Evolutionary conservation across 768 basidiomycete genomes (phyloP).

Genomic region (Pisolithus orientalis): DNA sequence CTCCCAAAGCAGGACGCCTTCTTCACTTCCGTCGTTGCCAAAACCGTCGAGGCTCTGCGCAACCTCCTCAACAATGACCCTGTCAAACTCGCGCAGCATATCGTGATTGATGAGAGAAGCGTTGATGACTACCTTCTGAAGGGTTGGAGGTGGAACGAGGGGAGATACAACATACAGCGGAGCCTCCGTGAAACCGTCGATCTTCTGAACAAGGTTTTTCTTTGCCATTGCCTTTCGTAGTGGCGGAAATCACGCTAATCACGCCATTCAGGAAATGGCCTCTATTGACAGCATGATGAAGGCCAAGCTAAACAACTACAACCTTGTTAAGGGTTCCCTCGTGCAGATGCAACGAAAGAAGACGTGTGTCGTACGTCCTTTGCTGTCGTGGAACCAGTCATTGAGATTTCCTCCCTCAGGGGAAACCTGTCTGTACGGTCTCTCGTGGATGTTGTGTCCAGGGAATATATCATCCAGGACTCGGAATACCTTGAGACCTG

Average conservation of each 20-base stretch:
- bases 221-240: constrained; percentile 15
- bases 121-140: constrained; percentile 76
- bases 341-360: constrained; percentile 92
- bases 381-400: constrained; percentile 3
- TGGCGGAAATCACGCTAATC: constrained; percentile 15
- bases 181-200: constrained; percentile 83
- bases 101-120: constrained; percentile 71
- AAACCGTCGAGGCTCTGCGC: constrained; percentile 90
- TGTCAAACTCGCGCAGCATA: constrained; percentile 64
- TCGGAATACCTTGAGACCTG: constrained; percentile 94
- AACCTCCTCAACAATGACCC: constrained; percentile 87
- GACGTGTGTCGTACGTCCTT: constrained; percentile 45
- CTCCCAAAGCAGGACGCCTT: constrained; percentile 86
- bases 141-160: constrained; percentile 91
- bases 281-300: constrained; percentile 95
- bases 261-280: constrained; percentile 63
- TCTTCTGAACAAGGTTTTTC: constrained; percentile 68
- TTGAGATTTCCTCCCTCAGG: constrained; percentile 34
- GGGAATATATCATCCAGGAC: constrained; percentile 76
- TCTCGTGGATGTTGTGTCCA: constrained; percentile 76
- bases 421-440: constrained; percentile 94
- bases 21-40: constrained; percentile 86
- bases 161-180: constrained; percentile 80
- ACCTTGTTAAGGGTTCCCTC: constrained; percentile 87
- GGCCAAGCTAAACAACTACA: constrained; percentile 85